phyloP scores from a whole-genome alignment of 2,329 filamentous ascomycete genomes.

The Alternaria arbusti region DNA sequence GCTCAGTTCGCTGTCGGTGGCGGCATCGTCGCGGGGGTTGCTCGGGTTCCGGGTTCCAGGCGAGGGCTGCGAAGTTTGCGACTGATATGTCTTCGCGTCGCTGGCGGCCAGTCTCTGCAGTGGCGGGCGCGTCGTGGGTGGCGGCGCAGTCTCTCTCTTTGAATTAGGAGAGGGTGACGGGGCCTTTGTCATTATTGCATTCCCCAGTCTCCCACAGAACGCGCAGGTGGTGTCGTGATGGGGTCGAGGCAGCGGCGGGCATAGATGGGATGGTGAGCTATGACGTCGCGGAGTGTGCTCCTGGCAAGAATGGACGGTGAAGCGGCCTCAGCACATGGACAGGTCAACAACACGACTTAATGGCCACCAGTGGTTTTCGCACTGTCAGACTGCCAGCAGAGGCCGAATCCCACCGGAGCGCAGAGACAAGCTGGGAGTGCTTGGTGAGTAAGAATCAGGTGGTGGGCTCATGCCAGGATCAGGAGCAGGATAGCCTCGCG shows the following conservation, averaged over 20 bases:
- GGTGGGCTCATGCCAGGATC: conserved; percentile 9
- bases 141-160: conserved; percentile 16
- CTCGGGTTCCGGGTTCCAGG: conserved; percentile 1
- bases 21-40: conserved; percentile 21
- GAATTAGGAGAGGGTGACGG: conserved; percentile 32
- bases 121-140: conserved; percentile 28
- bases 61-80: conserved; percentile 4
- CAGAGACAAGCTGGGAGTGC: conserved; percentile 8
- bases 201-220: conserved; percentile 25
- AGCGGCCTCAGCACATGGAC: conserved; percentile 5
- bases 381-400: conserved; percentile 1
- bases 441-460: conserved; percentile 6
- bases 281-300: conserved; percentile 18
- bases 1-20: conserved; percentile 29
- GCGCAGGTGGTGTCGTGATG: conserved; percentile 20
- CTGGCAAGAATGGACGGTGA: conserved; percentile 11
- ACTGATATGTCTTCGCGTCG: conserved; percentile 13
- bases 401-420: conserved; percentile 4
- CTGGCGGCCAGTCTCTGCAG: conserved; percentile 37
- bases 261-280: conserved; percentile 18
- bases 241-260: conserved; percentile 6
- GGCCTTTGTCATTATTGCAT: conserved; percentile 39
- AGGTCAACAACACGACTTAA: neutral
- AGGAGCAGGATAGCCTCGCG: conserved; percentile 10
- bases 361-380: neutral